phyloP scores from a whole-genome alignment of 2,329 filamentous ascomycete genomes.

The Aureobasidium sp. region DNA sequence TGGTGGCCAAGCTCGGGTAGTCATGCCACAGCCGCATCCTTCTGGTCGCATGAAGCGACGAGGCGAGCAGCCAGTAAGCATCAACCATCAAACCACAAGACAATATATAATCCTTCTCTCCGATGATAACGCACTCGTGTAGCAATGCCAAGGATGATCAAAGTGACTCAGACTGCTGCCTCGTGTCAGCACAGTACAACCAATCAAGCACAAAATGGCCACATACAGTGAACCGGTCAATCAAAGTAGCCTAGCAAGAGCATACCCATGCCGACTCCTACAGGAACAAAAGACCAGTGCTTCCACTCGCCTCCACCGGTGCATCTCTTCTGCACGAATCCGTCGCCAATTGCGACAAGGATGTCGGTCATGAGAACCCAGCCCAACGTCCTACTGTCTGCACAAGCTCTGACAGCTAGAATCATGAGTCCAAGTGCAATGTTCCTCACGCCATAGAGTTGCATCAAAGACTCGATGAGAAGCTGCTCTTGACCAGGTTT shows the following conservation, averaged over 20 bases:
- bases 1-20: not conserved
- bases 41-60: not conserved
- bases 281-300: not conserved
- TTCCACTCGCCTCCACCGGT: slow-evolving; percentile 4
- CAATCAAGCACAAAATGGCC: not conserved
- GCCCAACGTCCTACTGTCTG: not conserved
- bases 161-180: not conserved
- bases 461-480: not conserved
- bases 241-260: not conserved
- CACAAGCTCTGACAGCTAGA: not conserved
- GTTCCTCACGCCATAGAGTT: slow-evolving; percentile 4
- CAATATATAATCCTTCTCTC: not conserved
- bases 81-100: not conserved
- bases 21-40: not conserved
- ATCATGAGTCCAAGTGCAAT: slow-evolving; percentile 3
- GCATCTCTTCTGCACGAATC: not conserved
- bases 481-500: not conserved
- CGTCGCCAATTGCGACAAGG: not conserved
- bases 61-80: not conserved
- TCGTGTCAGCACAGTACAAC: not conserved
- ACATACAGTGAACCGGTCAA: not conserved
- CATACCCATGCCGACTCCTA: not conserved
- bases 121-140: not conserved
- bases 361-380: not conserved
- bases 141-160: not conserved